A percentile compares a stretch with the other conserved stretches of the same genome.
These are phyloP conservation scores for Chaetomiaceae sp. DNA, from an alignment of 2,329 filamentous ascomycete genomes.

Conservation along the genomic window DNA sequence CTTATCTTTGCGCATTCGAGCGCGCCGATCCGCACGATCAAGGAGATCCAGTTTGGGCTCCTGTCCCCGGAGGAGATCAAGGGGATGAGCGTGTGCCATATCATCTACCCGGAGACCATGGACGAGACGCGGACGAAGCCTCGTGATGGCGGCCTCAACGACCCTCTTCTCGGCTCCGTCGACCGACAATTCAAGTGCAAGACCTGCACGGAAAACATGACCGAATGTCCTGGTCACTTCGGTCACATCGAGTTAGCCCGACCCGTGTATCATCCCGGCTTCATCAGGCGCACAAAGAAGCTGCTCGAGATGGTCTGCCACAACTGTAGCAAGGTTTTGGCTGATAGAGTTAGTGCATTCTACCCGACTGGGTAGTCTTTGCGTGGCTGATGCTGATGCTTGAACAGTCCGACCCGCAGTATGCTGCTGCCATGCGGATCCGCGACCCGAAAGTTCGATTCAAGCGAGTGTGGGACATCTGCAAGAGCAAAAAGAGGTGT, in stretches of 20 bases:
- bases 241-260: slow-evolving; percentile 97
- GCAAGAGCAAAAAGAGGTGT: slow-evolving; percentile 82
- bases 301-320: slow-evolving; percentile 98
- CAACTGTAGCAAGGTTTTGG: slow-evolving; percentile 96
- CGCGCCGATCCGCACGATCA: slow-evolving; percentile 93
- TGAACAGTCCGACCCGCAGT: slow-evolving; percentile 75
- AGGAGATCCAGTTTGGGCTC: slow-evolving; percentile 98
- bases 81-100: slow-evolving; percentile 94
- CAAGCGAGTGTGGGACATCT: slow-evolving; percentile 84
- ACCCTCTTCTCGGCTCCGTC: slow-evolving; percentile 92
- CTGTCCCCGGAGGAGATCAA: slow-evolving; percentile 98
- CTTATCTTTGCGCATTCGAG: slow-evolving; percentile 85
- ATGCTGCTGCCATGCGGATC: slow-evolving; percentile 72
- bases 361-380: slow-evolving; percentile 42
- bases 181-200: slow-evolving; percentile 94
- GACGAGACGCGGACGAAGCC: slow-evolving; percentile 90
- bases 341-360: slow-evolving; percentile 86
- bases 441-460: slow-evolving; percentile 95
- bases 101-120: slow-evolving; percentile 99
- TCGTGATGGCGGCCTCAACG: slow-evolving; percentile 86
- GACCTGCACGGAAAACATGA: slow-evolving; percentile 93
- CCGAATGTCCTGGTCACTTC: slow-evolving; percentile 95
- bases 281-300: slow-evolving; percentile 99
- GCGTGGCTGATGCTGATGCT: slow-evolving; percentile 57
- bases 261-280: slow-evolving; percentile 91